Evolutionary conservation across 164 flowering plant species (phyloP).

Genomic region (Aristolochia californica): DNA sequence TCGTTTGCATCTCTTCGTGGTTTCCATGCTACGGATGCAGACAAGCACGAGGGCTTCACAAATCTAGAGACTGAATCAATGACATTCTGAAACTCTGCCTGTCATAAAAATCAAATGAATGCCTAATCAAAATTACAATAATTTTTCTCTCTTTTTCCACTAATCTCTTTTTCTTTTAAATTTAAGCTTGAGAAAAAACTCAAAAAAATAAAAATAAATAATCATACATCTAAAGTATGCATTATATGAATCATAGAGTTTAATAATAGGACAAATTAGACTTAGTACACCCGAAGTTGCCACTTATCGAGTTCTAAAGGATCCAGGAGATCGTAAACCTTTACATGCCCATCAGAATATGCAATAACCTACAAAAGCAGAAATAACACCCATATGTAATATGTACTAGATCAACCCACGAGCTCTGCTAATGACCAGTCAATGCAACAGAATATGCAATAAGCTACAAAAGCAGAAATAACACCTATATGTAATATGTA

Average conservation of each 20-base stretch:
- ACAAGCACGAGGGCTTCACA: constrained; percentile 49
- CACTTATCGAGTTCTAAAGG: constrained; percentile 69
- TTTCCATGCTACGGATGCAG: constrained; percentile 85
- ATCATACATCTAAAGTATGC: too few species aligned
- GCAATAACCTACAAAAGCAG: constrained; percentile 47
- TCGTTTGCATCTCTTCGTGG: constrained; percentile 46
- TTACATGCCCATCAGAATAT: constrained; percentile 70
- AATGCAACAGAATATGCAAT: background rate
- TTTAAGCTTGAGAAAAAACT: too few species aligned
- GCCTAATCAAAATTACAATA: background rate
- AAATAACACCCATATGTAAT: too few species aligned
- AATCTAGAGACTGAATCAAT: constrained; percentile 52
- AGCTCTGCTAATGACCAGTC: too few species aligned
- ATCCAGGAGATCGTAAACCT: constrained; percentile 73
- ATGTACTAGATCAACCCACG: too few species aligned
- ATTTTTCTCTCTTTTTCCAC: too few species aligned
- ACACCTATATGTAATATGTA: too few species aligned
- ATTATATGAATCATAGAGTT: too few species aligned
- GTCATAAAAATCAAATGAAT: constrained; percentile 8
- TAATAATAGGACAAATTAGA: too few species aligned
- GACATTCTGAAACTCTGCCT: constrained; percentile 93
- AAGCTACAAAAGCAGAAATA: constrained; percentile 28
- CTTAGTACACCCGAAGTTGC: constrained; percentile 78
- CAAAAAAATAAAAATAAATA: background rate
- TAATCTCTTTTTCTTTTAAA: too few species aligned